These are phyloP conservation scores for Coprinellus aureogranulatus DNA, from an alignment of 768 basidiomycete genomes.

Conservation along the genomic window DNA sequence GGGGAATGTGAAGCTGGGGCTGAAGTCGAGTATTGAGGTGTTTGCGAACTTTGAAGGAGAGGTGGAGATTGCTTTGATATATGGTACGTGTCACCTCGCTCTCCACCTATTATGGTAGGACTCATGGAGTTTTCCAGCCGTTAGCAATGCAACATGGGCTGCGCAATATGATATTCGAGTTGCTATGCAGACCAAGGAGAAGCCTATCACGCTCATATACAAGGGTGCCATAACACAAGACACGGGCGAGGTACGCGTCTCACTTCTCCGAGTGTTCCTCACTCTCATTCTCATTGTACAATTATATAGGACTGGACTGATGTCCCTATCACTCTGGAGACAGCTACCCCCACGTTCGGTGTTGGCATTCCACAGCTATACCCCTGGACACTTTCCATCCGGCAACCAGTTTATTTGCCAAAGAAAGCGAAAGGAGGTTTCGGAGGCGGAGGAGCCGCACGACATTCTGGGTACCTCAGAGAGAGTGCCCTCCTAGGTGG, in stretches of 20 bases:
- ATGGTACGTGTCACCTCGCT: conserved; percentile 34
- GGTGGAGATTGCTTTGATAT: conserved; percentile 37
- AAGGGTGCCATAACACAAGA: conserved; percentile 39
- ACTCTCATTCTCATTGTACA: too few relatives aligned
- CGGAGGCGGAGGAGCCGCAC: neutral
- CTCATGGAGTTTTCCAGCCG: conserved; percentile 24
- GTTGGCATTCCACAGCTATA: conserved; percentile 32
- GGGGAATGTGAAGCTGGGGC: conserved; percentile 23
- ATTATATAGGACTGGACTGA: conserved; percentile 39
- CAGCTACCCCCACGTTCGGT: conserved; percentile 41
- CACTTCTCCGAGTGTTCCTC: neutral
- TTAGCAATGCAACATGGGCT: conserved; percentile 34
- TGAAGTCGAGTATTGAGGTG: conserved; percentile 31
- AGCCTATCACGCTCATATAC: conserved; percentile 37
- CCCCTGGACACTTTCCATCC: conserved; percentile 35
- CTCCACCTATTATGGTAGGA: neutral
- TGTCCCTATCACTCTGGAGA: conserved; percentile 42
- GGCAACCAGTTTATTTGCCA: conserved; percentile 8
- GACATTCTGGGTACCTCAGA: neutral
- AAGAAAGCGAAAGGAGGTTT: neutral
- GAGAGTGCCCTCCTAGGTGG: neutral
- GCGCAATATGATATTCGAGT: conserved; percentile 43
- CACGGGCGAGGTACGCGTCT: conserved; percentile 39
- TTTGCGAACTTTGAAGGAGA: conserved; percentile 36
- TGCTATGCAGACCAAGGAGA: conserved; percentile 38